A percentile compares a stretch with the other conserved stretches of the same genome.
Evolutionary conservation across 1,284 basidiomycete genomes (phyloP).

Genomic region (Sporisorium scitamineum): DNA sequence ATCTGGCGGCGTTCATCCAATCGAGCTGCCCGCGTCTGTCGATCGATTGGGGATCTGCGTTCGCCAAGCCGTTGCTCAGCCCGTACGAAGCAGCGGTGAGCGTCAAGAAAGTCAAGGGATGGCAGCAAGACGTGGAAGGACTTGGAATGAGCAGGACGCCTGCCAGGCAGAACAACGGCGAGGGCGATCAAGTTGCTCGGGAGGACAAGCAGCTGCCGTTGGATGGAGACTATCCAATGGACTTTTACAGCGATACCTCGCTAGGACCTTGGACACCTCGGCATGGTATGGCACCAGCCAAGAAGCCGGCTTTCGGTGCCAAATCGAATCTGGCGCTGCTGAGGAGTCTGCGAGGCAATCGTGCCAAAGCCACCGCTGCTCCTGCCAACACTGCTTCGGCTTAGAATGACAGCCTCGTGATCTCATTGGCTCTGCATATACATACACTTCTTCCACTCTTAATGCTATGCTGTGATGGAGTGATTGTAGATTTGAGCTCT

Average conservation of each 20-base stretch:
- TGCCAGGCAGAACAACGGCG: constrained; percentile 11
- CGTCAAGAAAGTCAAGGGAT: constrained; percentile 78
- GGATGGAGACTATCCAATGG: constrained; percentile 85
- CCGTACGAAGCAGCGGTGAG: constrained; percentile 95
- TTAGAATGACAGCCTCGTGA: neutral
- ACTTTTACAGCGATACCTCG: constrained; percentile 87
- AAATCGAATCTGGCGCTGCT: constrained; percentile 59
- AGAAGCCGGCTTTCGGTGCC: constrained; percentile 39
- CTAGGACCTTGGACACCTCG: constrained; percentile 72
- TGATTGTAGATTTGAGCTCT: too few relatives aligned
- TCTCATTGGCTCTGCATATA: neutral
- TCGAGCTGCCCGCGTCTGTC: constrained; percentile 94
- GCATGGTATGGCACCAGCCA: constrained; percentile 63
- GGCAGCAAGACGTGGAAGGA: constrained; percentile 70
- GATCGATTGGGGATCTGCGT: constrained; percentile 91
- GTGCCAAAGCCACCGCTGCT: constrained; percentile 22
- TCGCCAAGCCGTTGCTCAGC: constrained; percentile 86
- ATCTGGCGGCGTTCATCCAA: constrained; percentile 90
- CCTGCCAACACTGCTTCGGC: constrained; percentile 12
- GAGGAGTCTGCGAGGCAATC: constrained; percentile 29
- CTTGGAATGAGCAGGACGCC: constrained; percentile 70
- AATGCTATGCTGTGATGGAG: neutral
- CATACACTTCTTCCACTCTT: neutral
- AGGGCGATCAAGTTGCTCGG: constrained; percentile 13
- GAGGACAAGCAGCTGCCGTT: constrained; percentile 49